Conservation (phyloP, 2,329 filamentous ascomycete genomes). For the Myriosclerotinia curreyana region DNA sequence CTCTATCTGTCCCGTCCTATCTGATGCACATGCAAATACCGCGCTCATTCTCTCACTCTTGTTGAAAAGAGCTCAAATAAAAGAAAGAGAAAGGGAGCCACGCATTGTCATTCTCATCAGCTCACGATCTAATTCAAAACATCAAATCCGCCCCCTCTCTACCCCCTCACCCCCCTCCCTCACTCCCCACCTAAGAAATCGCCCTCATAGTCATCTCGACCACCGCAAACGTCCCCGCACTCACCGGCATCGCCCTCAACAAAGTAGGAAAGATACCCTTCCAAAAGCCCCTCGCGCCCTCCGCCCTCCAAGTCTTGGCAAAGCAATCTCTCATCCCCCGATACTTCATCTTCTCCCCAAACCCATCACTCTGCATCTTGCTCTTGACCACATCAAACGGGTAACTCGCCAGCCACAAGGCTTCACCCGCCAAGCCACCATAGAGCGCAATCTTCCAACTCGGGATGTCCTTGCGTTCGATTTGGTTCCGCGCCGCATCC, state of each 20-base stretch:
- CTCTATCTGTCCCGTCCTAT: background rate
- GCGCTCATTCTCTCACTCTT: background rate
- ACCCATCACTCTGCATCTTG: constrained; percentile 98
- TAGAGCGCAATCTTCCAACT: constrained; percentile 86
- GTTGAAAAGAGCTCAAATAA: background rate
- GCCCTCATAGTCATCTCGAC: constrained; percentile 65
- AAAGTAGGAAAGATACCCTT: constrained; percentile 88
- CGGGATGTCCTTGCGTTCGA: constrained; percentile 74
- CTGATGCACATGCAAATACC: background rate
- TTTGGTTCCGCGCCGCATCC: constrained; percentile 73
- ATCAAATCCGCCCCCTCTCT: background rate
- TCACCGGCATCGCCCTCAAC: constrained; percentile 93
- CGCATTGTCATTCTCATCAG: background rate
- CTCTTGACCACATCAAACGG: constrained; percentile 98
- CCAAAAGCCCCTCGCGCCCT: constrained; percentile 86
- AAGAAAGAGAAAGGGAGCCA: too few relatives aligned
- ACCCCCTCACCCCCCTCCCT: background rate
- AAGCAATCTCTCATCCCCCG: constrained; percentile 87
- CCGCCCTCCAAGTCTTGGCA: constrained; percentile 70
- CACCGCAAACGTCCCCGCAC: constrained; percentile 94
- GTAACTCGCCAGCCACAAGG: constrained; percentile 88
- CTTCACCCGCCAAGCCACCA: constrained; percentile 90
- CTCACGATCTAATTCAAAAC: background rate
- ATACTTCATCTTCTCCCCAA: constrained; percentile 69
- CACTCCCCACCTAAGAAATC: constrained; percentile 45